Evolutionary conservation across 179 eudicot species (phyloP).

Genomic region (Beta macrorhiza): DNA sequence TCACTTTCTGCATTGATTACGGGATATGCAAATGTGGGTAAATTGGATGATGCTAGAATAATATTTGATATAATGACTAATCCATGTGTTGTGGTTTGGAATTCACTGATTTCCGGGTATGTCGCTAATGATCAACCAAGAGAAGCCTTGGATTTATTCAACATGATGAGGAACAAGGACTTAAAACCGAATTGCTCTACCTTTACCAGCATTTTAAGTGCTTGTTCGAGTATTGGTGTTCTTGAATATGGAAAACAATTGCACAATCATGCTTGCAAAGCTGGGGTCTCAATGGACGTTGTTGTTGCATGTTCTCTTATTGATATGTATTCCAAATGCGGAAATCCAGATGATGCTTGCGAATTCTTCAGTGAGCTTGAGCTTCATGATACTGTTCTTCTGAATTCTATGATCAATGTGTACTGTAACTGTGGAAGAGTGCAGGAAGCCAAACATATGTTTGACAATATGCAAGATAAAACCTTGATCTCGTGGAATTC

Average conservation of each 20-base stretch:
- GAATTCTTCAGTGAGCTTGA: slow-evolving; percentile 59
- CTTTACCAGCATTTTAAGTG: slow-evolving; percentile 53
- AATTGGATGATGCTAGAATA: slow-evolving; percentile 69
- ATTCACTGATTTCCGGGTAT: slow-evolving; percentile 80
- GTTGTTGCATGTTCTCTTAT: slow-evolving; percentile 62
- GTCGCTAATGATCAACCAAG: slow-evolving; percentile 39
- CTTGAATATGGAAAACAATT: slow-evolving; percentile 55
- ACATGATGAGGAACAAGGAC: slow-evolving; percentile 50
- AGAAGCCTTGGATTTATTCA: slow-evolving; percentile 53
- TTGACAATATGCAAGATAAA: slow-evolving; percentile 52
- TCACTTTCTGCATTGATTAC: slow-evolving; percentile 82
- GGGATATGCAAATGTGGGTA: slow-evolving; percentile 68
- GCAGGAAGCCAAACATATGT: slow-evolving; percentile 67
- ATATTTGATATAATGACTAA: slow-evolving; percentile 38
- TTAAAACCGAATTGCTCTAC: slow-evolving; percentile 52
- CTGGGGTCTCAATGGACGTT: slow-evolving; percentile 52
- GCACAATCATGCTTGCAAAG: slow-evolving; percentile 56
- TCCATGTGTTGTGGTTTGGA: slow-evolving; percentile 70
- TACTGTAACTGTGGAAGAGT: slow-evolving; percentile 71
- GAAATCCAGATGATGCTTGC: slow-evolving; percentile 54
- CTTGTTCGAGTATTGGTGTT: slow-evolving; percentile 48
- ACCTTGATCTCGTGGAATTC: slow-evolving; percentile 90
- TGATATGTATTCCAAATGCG: slow-evolving; percentile 77
- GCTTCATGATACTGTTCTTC: slow-evolving; percentile 60
- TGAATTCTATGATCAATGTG: slow-evolving; percentile 82